A percentile compares a stretch with the other conserved stretches of the same genome.
Conservation (phyloP, 192 early-diverging fungal genomes). For the Backusella circina region DNA sequence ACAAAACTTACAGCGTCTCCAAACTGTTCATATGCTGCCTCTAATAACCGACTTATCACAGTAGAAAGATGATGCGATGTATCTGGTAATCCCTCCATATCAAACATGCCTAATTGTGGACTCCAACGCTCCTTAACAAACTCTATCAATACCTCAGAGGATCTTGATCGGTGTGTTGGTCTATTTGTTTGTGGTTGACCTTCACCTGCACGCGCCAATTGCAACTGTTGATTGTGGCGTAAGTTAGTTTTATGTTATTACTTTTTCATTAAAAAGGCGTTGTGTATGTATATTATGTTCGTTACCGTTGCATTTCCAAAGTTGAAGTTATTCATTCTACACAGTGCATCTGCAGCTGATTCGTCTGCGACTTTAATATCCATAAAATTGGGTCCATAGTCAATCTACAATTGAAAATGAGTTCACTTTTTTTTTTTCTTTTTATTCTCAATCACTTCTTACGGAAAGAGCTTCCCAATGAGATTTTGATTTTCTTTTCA, state of each 20-base stretch:
- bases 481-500: conserved; percentile 18
- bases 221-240: neutral
- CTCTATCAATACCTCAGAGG: neutral
- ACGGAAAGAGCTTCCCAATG: conserved; percentile 25
- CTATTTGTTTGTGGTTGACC: neutral
- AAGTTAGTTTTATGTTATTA: neutral
- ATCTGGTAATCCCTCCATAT: conserved; percentile 21
- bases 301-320: conserved; percentile 5
- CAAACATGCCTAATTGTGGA: conserved; percentile 9
- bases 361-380: conserved; percentile 7
- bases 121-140: conserved; percentile 24
- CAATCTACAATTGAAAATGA: neutral
- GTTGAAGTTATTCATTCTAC: neutral
- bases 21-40: conserved; percentile 7
- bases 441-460: neutral
- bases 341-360: neutral
- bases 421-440: neutral
- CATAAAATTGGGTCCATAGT: neutral
- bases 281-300: neutral
- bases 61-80: neutral
- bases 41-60: neutral
- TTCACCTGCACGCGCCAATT: neutral
- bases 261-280: neutral
- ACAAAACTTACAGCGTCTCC: conserved; percentile 11
- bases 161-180: neutral